These are phyloP conservation scores for Penicillium pulvis DNA, from an alignment of 495 filamentous ascomycete species.

Conservation along the genomic window DNA sequence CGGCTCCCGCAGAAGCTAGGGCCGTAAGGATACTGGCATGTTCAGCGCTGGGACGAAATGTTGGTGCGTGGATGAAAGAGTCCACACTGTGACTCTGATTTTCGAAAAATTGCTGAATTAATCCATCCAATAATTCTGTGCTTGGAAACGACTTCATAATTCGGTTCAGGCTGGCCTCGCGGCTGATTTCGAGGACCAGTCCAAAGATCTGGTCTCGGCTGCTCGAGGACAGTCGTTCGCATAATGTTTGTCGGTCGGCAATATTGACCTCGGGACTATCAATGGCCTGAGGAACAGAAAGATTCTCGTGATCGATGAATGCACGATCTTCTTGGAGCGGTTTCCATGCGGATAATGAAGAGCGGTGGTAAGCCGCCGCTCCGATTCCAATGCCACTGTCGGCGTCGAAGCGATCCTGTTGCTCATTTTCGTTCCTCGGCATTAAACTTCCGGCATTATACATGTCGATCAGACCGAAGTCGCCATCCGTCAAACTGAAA, in stretches of 20 bases:
- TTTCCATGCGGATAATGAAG: constrained; percentile 57
- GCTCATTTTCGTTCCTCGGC: constrained; percentile 17
- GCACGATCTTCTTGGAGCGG: constrained; percentile 52
- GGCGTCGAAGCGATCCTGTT: constrained; percentile 21
- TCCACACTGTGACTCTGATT: constrained; percentile 50
- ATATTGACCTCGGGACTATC: constrained; percentile 31
- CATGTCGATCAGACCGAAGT: constrained; percentile 58
- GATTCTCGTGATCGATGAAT: constrained; percentile 54
- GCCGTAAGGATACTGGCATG: constrained; percentile 58
- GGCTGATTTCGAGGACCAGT: constrained; percentile 55
- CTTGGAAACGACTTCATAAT: constrained; percentile 64
- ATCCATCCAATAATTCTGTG: constrained; percentile 56
- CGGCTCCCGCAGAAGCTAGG: constrained; percentile 57
- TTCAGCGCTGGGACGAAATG: constrained; percentile 51
- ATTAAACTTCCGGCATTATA: constrained; percentile 53
- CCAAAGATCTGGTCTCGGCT: constrained; percentile 60
- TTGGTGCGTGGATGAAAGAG: constrained; percentile 60
- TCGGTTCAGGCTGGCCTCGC: constrained; percentile 43
- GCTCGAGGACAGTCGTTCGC: constrained; percentile 43
- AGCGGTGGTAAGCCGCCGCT: constrained; percentile 41
- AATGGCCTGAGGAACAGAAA: constrained; percentile 48
- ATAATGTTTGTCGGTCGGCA: constrained; percentile 27
- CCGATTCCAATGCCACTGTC: constrained; percentile 34
- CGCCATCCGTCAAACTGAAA: constrained; percentile 61
- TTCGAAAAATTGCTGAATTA: constrained; percentile 62